Evolutionary conservation across 768 basidiomycete species (phyloP).

Genomic region (Auricularia cornea): DNA sequence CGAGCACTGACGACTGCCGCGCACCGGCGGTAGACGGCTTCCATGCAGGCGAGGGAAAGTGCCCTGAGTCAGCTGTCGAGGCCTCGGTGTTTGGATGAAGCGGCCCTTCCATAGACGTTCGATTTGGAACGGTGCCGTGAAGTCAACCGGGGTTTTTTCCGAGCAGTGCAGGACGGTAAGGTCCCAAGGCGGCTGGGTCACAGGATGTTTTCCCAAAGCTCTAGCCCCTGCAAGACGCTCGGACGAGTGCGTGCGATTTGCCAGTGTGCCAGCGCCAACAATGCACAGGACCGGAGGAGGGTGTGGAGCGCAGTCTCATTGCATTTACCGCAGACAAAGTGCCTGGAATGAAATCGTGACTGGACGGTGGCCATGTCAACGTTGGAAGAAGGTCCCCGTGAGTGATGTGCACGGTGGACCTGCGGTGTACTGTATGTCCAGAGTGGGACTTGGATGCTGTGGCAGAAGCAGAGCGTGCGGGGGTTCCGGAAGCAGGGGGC

Average conservation of each 20-base stretch:
- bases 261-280: too few relatives aligned
- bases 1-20: background rate
- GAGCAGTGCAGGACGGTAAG: background rate
- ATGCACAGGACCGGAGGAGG: too few relatives aligned
- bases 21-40: background rate
- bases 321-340: too few relatives aligned
- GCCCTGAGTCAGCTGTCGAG: background rate
- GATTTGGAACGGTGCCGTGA: background rate
- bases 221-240: too few relatives aligned
- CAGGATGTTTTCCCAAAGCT: background rate
- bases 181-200: background rate
- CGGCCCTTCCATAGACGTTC: background rate
- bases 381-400: too few relatives aligned
- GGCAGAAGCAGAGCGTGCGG: background rate
- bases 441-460: background rate
- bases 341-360: too few relatives aligned
- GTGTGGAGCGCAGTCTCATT: too few relatives aligned
- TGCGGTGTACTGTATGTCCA: background rate
- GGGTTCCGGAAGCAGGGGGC: constrained; percentile 1
- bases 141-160: background rate
- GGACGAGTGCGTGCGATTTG: too few relatives aligned
- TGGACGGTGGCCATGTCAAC: too few relatives aligned
- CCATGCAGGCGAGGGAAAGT: background rate
- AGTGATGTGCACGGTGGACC: too few relatives aligned
- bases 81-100: background rate